These are phyloP conservation scores for Trebouxia gelatinosa DNA, from an alignment of 163 green algal genomes.

Conservation along the genomic window DNA sequence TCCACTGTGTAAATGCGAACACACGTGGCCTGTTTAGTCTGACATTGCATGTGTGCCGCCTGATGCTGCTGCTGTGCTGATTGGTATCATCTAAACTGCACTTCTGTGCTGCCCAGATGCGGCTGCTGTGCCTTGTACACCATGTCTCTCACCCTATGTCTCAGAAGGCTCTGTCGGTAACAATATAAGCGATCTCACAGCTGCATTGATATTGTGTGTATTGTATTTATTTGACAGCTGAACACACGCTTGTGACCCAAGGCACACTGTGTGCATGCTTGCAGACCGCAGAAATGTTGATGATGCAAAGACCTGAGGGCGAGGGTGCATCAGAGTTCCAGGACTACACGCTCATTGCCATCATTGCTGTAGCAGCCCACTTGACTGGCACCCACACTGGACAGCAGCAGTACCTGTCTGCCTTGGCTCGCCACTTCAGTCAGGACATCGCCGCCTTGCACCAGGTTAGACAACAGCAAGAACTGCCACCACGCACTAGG, in stretches of 20 bases:
- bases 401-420: slow-evolving; percentile 28
- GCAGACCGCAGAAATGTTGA: slow-evolving; percentile 79
- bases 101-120: background rate
- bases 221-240: too few relatives aligned
- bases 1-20: too few relatives aligned
- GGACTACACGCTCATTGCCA: slow-evolving; percentile 83
- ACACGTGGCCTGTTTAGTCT: background rate
- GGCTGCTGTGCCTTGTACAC: background rate
- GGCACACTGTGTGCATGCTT: too few relatives aligned
- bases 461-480: too few relatives aligned
- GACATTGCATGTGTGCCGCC: background rate
- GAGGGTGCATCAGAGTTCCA: slow-evolving; percentile 80
- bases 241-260: too few relatives aligned
- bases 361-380: slow-evolving; percentile 75
- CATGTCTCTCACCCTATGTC: background rate
- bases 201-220: background rate
- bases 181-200: background rate
- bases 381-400: slow-evolving; percentile 43
- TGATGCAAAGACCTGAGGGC: slow-evolving; percentile 73
- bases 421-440: slow-evolving; percentile 56
- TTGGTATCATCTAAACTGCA: too few relatives aligned
- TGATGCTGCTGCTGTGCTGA: too few relatives aligned
- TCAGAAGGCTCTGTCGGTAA: background rate
- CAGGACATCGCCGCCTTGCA: slow-evolving; percentile 63
- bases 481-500: too few relatives aligned